Conservation (phyloP, 1,284 basidiomycete species). For the Ganoderma multipileum region DNA sequence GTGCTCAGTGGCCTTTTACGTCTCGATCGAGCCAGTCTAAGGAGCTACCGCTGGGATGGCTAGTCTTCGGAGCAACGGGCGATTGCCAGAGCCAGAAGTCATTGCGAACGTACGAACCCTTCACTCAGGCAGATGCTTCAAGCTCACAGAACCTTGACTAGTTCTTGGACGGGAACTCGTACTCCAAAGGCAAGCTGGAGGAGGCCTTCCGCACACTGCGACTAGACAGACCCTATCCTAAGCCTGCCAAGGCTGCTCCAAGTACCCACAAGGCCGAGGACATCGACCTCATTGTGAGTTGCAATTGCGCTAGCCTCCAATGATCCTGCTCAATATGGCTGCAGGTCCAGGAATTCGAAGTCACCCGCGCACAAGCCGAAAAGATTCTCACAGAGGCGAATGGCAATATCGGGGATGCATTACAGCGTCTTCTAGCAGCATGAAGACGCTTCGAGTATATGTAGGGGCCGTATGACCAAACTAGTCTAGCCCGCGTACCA, state of each 20-base stretch:
- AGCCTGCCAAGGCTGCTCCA: slow-evolving; percentile 44
- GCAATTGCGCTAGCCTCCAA: background rate
- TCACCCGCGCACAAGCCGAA: slow-evolving; percentile 63
- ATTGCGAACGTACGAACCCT: slow-evolving; percentile 62
- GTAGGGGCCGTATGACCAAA: background rate
- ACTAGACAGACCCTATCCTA: slow-evolving; percentile 59
- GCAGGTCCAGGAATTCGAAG: slow-evolving; percentile 71
- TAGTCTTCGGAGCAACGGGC: slow-evolving; percentile 48
- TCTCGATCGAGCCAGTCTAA: background rate
- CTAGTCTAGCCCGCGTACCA: background rate
- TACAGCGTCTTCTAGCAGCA: slow-evolving; percentile 37
- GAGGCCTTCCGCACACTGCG: slow-evolving; percentile 65
- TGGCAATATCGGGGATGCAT: slow-evolving; percentile 41
- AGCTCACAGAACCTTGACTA: slow-evolving; percentile 35
- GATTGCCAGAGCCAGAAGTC: slow-evolving; percentile 66
- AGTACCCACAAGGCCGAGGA: slow-evolving; percentile 60
- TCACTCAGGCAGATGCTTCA: background rate
- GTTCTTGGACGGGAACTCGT: slow-evolving; percentile 71
- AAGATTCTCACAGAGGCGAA: slow-evolving; percentile 55
- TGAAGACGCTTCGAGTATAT: slow-evolving; percentile 4
- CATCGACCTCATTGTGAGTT: slow-evolving; percentile 64
- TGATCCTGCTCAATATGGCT: background rate
- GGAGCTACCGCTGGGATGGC: slow-evolving; percentile 14
- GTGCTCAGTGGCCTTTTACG: background rate
- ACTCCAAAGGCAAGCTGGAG: slow-evolving; percentile 70